Conservation (phyloP, 805 yeast genomes). For the Kodamaea laetipori region DNA sequence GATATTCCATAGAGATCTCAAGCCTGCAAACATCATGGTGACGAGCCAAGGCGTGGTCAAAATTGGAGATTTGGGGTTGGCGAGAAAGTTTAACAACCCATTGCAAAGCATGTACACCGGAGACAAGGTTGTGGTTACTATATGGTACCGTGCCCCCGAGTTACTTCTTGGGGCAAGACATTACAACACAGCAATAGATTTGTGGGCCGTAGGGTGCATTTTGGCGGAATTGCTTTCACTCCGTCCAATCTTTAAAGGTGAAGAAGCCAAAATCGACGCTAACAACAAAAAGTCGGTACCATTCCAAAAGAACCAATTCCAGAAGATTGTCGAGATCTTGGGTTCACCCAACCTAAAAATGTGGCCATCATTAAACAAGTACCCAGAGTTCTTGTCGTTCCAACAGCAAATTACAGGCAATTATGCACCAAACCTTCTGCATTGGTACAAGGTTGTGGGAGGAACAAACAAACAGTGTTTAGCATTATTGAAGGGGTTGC, state of each 20-base stretch:
- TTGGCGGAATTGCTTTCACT: slow-evolving; percentile 86
- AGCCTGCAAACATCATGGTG: slow-evolving; percentile 98
- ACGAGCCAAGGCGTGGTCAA: slow-evolving; percentile 87
- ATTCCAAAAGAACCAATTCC: slow-evolving; percentile 89
- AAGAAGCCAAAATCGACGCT: slow-evolving; percentile 89
- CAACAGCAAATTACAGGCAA: slow-evolving; percentile 55
- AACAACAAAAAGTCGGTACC: slow-evolving; percentile 85
- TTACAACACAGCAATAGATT: slow-evolving; percentile 88
- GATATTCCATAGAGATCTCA: slow-evolving; percentile 92
- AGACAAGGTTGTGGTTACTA: slow-evolving; percentile 94
- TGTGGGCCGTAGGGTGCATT: slow-evolving; percentile 96
- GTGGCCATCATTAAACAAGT: slow-evolving; percentile 79
- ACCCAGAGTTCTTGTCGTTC: slow-evolving; percentile 71
- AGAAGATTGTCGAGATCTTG: slow-evolving; percentile 86
- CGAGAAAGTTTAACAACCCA: slow-evolving; percentile 84
- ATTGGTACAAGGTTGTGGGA: slow-evolving; percentile 87
- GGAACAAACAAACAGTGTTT: slow-evolving; percentile 71
- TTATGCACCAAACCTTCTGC: slow-evolving; percentile 68
- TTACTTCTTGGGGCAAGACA: slow-evolving; percentile 86
- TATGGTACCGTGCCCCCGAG: slow-evolving; percentile 97
- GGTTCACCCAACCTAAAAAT: slow-evolving; percentile 81
- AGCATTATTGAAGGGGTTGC: slow-evolving; percentile 58
- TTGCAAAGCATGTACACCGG: slow-evolving; percentile 85
- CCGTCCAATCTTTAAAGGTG: slow-evolving; percentile 95
- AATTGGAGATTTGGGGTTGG: slow-evolving; percentile 93